Conservation (phyloP, 805 yeast species). For the Cyberlindnera mississippiensis region DNA sequence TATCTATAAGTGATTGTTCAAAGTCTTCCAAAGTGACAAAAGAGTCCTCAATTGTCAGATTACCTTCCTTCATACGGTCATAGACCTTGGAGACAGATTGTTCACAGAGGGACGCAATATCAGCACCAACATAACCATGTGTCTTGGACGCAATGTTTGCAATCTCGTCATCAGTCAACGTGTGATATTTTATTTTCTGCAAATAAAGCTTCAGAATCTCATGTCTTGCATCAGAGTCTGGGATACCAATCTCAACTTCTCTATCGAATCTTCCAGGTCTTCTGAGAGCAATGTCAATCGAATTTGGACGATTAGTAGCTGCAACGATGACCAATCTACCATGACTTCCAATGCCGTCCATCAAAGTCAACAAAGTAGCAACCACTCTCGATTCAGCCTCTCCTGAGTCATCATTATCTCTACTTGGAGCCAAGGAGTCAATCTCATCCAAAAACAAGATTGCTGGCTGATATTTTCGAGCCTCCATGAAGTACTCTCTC, state of each 20-base stretch:
- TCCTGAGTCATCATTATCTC: conserved; percentile 81
- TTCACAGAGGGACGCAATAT: conserved; percentile 78
- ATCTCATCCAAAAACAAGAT: conserved; percentile 89
- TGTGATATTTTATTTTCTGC: conserved; percentile 45
- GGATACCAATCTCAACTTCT: conserved; percentile 88
- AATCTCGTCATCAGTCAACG: conserved; percentile 52
- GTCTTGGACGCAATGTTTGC: conserved; percentile 66
- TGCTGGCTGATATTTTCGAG: conserved; percentile 79
- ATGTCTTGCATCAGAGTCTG: conserved; percentile 74
- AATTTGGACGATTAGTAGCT: conserved; percentile 69
- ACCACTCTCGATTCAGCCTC: conserved; percentile 90
- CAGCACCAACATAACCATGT: conserved; percentile 98
- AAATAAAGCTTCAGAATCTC: conserved; percentile 70
- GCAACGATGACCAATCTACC: conserved; percentile 67
- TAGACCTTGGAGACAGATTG: conserved; percentile 87
- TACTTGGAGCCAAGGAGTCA: conserved; percentile 84
- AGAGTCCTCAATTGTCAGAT: conserved; percentile 24
- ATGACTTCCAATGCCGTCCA: conserved; percentile 71
- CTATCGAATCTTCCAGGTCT: conserved; percentile 89
- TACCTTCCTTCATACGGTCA: conserved; percentile 36
- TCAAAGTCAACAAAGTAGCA: conserved; percentile 76
- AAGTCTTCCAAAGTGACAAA: conserved; percentile 51
- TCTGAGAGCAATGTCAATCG: conserved; percentile 67
- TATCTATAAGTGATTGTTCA: conserved; percentile 68
- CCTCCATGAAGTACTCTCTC: conserved; percentile 82